Base-by-base conservation (phyloP, 768 basidiomycete genomes). In the Hydnum rufescens region DNA sequence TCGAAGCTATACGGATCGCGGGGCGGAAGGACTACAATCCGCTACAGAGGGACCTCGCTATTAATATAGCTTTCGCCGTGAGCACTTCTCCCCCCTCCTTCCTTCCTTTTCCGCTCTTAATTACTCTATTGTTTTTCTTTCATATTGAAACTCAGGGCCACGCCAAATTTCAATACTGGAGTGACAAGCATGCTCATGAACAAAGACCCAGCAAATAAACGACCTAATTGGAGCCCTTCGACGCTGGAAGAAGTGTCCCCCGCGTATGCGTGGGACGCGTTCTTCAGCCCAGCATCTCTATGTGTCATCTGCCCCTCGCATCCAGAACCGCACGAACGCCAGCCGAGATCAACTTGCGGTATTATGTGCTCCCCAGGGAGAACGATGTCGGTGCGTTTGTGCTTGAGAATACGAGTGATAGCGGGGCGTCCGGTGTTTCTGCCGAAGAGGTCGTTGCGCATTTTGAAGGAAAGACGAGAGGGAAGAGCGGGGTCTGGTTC, bases 61-160 rank as follows among this genome's bases (percentile, higher is more conserved):
- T 96, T 60, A 89, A 87, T 19, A 77, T 82, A 31, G 88, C 88
- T 16, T 93, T 77, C 64, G 86, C 84, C 59, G 90, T 92, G 65
- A 70, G 87, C 75, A 32, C 51, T 42, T 47, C 47, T 46, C n/a
- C n/a, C n/a, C n/a, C 51, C 47, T 36, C 58, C 25, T 54, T 54
- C 53, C 34, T 42, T n/a, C 36, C 51, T 19, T 36, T 43, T 36
- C 13, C 19, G 3, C 54, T 2, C 42, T 29, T 51, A 59, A 62
- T 54, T 58, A 63, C 19, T 22, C 42, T 22, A 49, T 52, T 54
- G 49, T 57, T 8, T 39, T n/a, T 39, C n/a, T n/a, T n/a, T n/a
- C 19, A 8, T 19, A 8, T 19, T 8, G 19, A 61, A 90, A 88
- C 77, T 69, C 58, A 78, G 76, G 49, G 80, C 78, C 42, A 83